Evolutionary conservation across 192 early-diverging fungal genomes (phyloP), one percentile per base, ranked within the genome.

Genomic region (Linnemannia elongata): DNA sequence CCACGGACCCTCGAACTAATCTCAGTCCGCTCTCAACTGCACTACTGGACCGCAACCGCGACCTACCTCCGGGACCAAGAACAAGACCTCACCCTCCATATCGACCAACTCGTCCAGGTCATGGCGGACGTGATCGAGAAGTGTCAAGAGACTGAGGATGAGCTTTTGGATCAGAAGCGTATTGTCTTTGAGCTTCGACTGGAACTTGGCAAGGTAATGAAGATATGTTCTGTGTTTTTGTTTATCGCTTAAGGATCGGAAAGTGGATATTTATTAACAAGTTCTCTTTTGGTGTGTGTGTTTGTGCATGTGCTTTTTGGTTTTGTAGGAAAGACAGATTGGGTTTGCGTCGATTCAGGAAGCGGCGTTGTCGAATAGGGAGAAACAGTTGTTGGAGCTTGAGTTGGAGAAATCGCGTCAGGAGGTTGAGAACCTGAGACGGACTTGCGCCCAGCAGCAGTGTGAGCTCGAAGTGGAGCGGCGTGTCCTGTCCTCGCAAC

Each of bases 321-420:
- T 30, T n/a, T 22, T 35, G 13, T 71, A 82, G 80, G 80, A 82
- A 27, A 38, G 60, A 57, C 49, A 76, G 41, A 22, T 76, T 69
- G 80, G 74, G 39, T 82, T 82, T 36, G 74, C 69, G 27, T 82
- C 74, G 5, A 39, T 82, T 39, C 80, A 72, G n/a, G 80, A 82
- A 39, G 80, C 74, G 5, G 80, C 74, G 3, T 41, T 82, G 8
- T 82, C 80, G 49, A 82, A 76, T 7, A 74, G 57, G 35, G 80
- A 82, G 74, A 76, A 82, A 5, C 49, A 76, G 10, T 17, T 76
- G 24, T n/a, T 82, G 35, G 80, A 71, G 27, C 27, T 27, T n/a
- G 69, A 47, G 3, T 49, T 82, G 17, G 66, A 75, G 18, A 74
- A 54, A 38, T 54, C 69, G 1, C 71, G 47, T 45, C 54, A 69